Evolutionary conservation across 768 basidiomycete species (phyloP).

Genomic region (Phylloporus scabripes): DNA sequence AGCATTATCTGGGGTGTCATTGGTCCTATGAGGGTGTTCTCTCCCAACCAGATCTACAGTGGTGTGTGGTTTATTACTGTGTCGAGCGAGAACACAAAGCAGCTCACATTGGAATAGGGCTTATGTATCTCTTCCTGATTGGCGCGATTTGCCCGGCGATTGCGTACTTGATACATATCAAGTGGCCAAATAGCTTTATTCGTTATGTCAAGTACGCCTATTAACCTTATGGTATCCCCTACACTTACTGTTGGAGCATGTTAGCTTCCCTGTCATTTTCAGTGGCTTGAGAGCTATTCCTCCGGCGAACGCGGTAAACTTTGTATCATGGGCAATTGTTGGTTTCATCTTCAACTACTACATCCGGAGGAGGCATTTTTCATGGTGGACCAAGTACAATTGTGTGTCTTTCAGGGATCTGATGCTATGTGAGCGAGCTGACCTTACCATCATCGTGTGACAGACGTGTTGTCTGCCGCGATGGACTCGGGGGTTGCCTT

Average conservation of each 20-base stretch:
- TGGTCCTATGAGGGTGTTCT: conserved; percentile 67
- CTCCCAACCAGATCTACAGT: conserved; percentile 57
- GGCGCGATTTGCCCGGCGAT: conserved; percentile 58
- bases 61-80: conserved; percentile 29
- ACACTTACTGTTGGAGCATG: no score
- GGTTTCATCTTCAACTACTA: conserved; percentile 63
- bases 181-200: conserved; percentile 57
- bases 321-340: conserved; percentile 59
- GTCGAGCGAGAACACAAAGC: background rate
- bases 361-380: conserved; percentile 54
- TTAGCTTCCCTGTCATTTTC: conserved; percentile 45
- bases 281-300: conserved; percentile 57
- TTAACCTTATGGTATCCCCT: conserved; percentile 53
- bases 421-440: conserved; percentile 12
- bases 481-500: conserved; percentile 65
- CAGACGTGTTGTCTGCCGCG: conserved; percentile 65
- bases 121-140: conserved; percentile 75
- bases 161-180: conserved; percentile 48
- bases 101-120: conserved; percentile 17
- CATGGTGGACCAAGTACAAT: conserved; percentile 62
- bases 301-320: conserved; percentile 62
- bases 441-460: background rate
- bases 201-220: conserved; percentile 58
- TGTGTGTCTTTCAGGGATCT: conserved; percentile 18
- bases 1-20: conserved; percentile 81